phyloP scores from a whole-genome alignment of 139 green algal species.

The Microglena sp. region DNA sequence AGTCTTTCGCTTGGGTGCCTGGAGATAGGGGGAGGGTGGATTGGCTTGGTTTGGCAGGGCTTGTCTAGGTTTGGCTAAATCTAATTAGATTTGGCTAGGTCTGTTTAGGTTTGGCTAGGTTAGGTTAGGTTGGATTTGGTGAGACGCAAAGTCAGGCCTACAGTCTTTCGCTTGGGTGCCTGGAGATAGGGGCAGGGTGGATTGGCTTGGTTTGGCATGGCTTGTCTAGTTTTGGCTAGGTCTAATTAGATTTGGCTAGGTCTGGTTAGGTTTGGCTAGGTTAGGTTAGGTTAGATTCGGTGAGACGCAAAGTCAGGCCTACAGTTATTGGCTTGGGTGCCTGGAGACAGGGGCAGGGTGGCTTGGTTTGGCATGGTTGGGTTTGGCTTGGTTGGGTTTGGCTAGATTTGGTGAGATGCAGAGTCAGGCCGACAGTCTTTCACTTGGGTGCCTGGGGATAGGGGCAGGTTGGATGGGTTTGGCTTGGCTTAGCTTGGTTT shows the following conservation, averaged over 20 bases:
- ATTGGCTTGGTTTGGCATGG: too few relatives aligned
- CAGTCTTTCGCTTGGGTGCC: background rate
- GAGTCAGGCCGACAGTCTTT: slow-evolving; percentile 48
- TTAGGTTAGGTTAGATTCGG: background rate
- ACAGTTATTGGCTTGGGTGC: background rate
- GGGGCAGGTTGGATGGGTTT: background rate
- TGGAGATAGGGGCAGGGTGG: too few relatives aligned
- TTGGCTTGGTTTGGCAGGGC: too few relatives aligned
- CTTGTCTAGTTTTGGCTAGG: background rate
- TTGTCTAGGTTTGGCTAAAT: background rate
- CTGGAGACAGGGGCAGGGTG: too few relatives aligned
- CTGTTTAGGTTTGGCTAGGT: background rate
- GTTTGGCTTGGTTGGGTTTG: too few relatives aligned
- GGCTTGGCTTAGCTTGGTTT: background rate
- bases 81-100: background rate
- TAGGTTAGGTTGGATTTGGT: background rate
- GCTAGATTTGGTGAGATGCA: slow-evolving; percentile 13
- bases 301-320: background rate
- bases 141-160: background rate
- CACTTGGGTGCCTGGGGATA: background rate
- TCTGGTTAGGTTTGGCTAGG: background rate
- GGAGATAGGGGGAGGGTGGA: background rate
- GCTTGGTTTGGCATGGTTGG: too few relatives aligned
- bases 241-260: background rate
- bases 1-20: background rate